phyloP scores from a whole-genome alignment of 441 rosid species.

The Arabidopsis hybrid region DNA sequence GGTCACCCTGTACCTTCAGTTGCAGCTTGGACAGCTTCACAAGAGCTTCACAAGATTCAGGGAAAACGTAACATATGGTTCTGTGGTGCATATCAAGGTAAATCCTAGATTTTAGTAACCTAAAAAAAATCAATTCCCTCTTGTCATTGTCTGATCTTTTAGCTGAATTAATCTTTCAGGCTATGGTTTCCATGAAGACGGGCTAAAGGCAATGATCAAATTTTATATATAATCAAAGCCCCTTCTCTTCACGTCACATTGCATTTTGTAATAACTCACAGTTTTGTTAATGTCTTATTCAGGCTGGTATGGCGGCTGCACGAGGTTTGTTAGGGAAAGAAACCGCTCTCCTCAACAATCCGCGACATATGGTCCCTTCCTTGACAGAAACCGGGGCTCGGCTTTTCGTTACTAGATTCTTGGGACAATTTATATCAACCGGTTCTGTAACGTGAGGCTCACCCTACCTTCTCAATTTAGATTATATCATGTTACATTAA shows the following conservation, averaged over 20 bases:
- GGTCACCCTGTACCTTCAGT: conserved; percentile 90
- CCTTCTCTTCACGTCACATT: not conserved
- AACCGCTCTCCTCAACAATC: conserved; percentile 14
- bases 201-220: conserved; percentile 66
- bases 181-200: conserved; percentile 97
- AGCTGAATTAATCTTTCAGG: conserved; percentile 56
- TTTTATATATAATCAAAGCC: not conserved
- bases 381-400: conserved; percentile 64
- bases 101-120: not conserved
- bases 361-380: conserved; percentile 26
- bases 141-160: conserved; percentile 13
- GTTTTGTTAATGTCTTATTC: conserved; percentile 28
- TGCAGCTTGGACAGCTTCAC: conserved; percentile 81
- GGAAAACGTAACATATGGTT: conserved; percentile 90
- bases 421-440: conserved; percentile 62
- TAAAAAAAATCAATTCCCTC: not conserved
- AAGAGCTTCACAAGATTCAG: conserved; percentile 72
- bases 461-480: not conserved
- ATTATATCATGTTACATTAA: not conserved
- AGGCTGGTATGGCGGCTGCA: conserved; percentile 74
- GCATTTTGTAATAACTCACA: not conserved
- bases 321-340: conserved; percentile 56
- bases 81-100: conserved; percentile 90
- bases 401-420: conserved; percentile 70
- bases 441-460: conserved; percentile 72